phyloP scores from a whole-genome alignment of 768 basidiomycete species.

The Leccinellum rugosiceps region DNA sequence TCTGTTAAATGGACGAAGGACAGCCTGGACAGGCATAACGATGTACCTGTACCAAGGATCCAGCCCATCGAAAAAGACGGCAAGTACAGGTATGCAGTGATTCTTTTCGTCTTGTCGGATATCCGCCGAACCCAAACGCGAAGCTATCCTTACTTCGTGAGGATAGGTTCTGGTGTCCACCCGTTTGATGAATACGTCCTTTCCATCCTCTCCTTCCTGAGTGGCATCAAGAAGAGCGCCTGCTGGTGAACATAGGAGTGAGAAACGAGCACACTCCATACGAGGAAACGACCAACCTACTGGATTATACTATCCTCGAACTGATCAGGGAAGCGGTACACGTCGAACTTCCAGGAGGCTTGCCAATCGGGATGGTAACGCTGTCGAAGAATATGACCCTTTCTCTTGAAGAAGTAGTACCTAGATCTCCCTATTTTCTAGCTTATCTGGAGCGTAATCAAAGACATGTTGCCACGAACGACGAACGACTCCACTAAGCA shows the following conservation, averaged over 20 bases:
- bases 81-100: conserved; percentile 23
- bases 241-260: neutral
- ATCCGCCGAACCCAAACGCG: neutral
- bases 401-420: conserved; percentile 14
- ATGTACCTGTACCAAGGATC: conserved; percentile 12
- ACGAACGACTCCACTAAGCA: too few species aligned
- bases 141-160: conserved; percentile 3
- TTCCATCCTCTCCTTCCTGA: neutral
- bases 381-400: conserved; percentile 24
- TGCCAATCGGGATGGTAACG: conserved; percentile 27
- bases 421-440: conserved; percentile 1
- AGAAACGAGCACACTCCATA: neutral
- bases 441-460: neutral
- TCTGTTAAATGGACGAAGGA: conserved; percentile 21
- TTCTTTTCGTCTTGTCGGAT: conserved; percentile 9
- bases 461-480: neutral
- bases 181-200: conserved; percentile 15
- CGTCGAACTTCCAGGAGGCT: neutral
- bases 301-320: conserved; percentile 11
- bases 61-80: conserved; percentile 4
- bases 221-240: conserved; percentile 10
- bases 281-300: neutral
- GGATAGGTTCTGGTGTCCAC: conserved; percentile 1
- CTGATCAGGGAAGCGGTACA: conserved; percentile 3
- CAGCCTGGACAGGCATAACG: conserved; percentile 31